Evolutionary conservation across 2,329 filamentous ascomycete species (phyloP), one percentile per base, ranked within the genome.

Genomic region (Myriosclerotinia duriaeana): DNA sequence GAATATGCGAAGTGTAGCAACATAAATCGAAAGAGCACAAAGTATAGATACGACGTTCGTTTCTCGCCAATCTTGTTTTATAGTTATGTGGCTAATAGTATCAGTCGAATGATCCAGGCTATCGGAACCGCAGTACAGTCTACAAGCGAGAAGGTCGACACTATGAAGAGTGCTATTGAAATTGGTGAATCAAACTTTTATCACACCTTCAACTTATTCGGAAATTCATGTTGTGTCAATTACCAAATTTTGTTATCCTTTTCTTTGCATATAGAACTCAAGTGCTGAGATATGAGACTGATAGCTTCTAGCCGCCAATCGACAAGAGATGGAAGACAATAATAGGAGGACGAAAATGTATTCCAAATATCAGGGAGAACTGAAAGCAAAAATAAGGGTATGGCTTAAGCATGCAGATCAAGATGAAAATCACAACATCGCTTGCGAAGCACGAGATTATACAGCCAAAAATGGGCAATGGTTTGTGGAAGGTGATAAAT

Each of bases 31-130:
- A 14, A 55, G 34, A 38, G 34, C 53, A 38, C 53, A 40, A 34
- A 55, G 53, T 55, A 55, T 55, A 34, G 34, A 55, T 38, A 55
- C 53, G 20, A 55, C 36, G 53, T 55, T 5, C n/a, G 53, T n/a
- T n/a, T 55, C 14, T 34, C 26, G 9, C 20, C 30, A 8, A 38
- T 9, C 14, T 9, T 14, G 6, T 36, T 14, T n/a, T 42, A 38
- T 34, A 15, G 14, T 5, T 44, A 14, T 5, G 14, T 36, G 20
- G 40, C 53, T 40, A 17, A 55, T 40, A n/a, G 11, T 34, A 9
- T 12, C 34, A 54, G 53, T 36, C 53, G 34, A 20, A 54, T 55
- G 53, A 55, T 55, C 20, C 34, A 34, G 11, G 20, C 3, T 55
- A 55, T 40, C 40, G 34, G 34, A n/a, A 55, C 53, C 20, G 40